A percentile compares a stretch with the other conserved stretches of the same genome.
These are phyloP conservation scores for Musa beccarii DNA, from an alignment of 176 grass and related monocot species.

Conservation along the genomic window DNA sequence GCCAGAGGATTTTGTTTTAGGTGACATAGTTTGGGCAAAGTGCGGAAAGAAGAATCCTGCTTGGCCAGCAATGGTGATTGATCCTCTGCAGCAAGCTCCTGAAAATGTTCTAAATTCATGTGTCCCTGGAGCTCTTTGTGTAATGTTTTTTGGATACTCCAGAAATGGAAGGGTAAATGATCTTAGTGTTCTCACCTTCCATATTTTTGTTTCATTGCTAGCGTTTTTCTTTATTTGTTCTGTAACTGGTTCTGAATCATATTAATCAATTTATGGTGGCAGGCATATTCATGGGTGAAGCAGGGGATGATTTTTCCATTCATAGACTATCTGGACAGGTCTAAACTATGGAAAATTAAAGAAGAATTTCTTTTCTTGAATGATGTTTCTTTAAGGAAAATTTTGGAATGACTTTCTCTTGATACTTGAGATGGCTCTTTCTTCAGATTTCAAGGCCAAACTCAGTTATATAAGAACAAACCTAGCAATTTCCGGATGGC, in stretches of 20 bases:
- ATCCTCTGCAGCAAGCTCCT: conserved; percentile 56
- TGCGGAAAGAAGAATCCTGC: conserved; percentile 55
- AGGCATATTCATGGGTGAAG: conserved; percentile 94
- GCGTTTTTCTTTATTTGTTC: not conserved
- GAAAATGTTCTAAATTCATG: conserved; percentile 68
- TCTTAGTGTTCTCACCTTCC: not conserved
- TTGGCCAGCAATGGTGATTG: conserved; percentile 83
- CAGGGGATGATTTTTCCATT: conserved; percentile 84
- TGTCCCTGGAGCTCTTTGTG: conserved; percentile 57
- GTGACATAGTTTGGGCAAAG: conserved; percentile 77
- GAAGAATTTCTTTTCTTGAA: not conserved
- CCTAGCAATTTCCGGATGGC: conserved; percentile 54
- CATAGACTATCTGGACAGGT: conserved; percentile 68
- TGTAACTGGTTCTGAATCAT: not conserved
- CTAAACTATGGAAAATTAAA: not conserved
- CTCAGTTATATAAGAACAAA: conserved; percentile 46
- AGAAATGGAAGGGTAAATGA: conserved; percentile 48
- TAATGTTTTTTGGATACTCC: conserved; percentile 78
- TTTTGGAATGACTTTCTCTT: not conserved
- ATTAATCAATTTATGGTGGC: not conserved
- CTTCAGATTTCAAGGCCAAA: conserved; percentile 73
- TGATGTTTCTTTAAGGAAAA: not conserved
- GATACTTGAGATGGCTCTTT: conserved; percentile 7
- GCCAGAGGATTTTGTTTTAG: conserved; percentile 65
- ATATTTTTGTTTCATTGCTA: not conserved